phyloP scores from a whole-genome alignment of 768 basidiomycete species.

The Termitomyces sp. region DNA sequence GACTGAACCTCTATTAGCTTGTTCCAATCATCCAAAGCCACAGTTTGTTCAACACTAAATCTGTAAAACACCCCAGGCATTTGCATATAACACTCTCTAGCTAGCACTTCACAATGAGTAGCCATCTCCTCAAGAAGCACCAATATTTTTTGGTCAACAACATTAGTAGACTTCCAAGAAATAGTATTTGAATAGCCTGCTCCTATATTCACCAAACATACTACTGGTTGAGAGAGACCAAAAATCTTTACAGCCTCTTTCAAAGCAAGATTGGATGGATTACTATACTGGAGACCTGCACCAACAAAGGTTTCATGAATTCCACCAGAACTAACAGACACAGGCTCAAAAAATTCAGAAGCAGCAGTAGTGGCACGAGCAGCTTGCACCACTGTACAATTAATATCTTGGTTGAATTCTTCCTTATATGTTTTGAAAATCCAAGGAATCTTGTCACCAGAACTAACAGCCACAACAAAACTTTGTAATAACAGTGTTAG shows the following conservation, averaged over 20 bases:
- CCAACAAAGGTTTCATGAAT: neutral
- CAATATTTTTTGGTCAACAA: neutral
- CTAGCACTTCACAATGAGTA: neutral
- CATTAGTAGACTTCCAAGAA: neutral
- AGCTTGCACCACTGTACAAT: neutral
- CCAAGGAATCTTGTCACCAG: neutral
- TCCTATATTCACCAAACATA: neutral
- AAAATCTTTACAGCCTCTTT: neutral
- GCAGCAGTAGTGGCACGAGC: neutral
- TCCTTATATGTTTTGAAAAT: neutral
- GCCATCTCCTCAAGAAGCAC: neutral
- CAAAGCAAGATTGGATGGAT: neutral
- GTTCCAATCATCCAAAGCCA: too few species aligned
- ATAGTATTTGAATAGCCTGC: neutral
- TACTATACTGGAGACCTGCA: neutral
- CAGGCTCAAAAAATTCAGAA: neutral
- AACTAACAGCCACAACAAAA: neutral
- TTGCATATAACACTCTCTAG: too few species aligned
- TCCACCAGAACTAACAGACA: neutral
- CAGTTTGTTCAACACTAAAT: too few species aligned
- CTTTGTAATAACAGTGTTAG: neutral
- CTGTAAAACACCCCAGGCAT: too few species aligned
- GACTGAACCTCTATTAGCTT: too few species aligned
- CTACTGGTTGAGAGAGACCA: neutral
- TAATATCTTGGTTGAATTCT: neutral